Evolutionary conservation across 1,284 basidiomycete genomes (phyloP), one percentile per base, ranked within the genome.

Genomic region (Tausonia pullulans): DNA sequence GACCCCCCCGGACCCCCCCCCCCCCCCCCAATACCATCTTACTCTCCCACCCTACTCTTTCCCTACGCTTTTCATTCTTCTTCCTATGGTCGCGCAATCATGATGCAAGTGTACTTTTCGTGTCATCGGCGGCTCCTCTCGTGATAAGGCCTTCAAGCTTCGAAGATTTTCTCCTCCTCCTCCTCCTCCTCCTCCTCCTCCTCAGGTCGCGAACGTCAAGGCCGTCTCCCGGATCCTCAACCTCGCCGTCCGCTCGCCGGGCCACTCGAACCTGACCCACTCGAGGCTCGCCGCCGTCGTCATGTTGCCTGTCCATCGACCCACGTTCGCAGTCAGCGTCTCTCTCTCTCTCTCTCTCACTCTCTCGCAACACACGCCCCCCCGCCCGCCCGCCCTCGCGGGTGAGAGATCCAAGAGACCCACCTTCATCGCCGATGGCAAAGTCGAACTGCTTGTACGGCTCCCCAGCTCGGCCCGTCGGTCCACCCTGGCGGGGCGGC

Each of bases 401-500:
- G 14, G 1, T 11, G 14, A n/a, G 46, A 45, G 49, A 55, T 8
- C 27, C 48, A 14, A 27, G 43, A 51, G 39, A 72, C 77, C 69
- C 64, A 79, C 79, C 76, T 68, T 79, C 77, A 61, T 79, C 77
- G 0, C 77, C 79, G 27, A 79, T 72, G 56, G 78, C 77, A 74
- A 94, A 94, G 54, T 81, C 82, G 58, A 92, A 81, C 3, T 84
- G 86, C 75, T 91, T 94, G 79, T 83, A 95, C 2, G 92, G 90
- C 60, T 87, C 83, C 0, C 87, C 88, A 11, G 86, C 86, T 27
- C 27, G 27, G 27, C 27, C 27, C 52, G 81, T 80, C 67, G 86
- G 84, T 0, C 87, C 71, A 5, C 80, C 90, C 76, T 97, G 93
- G n/a, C 90, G 79, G 2, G 95, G 93, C 7, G 92, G 91, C 6